Conservation (phyloP, 441 rosid species). For the Pelargonium citronellum region DNA sequence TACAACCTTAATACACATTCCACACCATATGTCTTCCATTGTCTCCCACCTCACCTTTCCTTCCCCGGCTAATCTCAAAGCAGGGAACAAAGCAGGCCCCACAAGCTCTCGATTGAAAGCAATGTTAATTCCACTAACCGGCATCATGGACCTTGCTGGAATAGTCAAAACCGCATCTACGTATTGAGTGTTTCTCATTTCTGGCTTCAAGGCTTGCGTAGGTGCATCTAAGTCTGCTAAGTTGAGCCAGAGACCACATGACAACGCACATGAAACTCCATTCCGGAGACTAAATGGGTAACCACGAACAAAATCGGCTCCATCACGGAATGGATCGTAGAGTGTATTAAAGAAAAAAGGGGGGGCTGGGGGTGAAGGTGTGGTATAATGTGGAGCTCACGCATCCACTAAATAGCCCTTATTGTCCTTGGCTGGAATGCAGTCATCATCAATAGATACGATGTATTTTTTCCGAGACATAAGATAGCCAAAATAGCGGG, state of each 20-base stretch:
- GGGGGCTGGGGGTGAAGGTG: conserved; percentile 77
- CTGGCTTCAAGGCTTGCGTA: conserved; percentile 87
- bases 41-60: conserved; percentile 95
- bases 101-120: conserved; percentile 68
- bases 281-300: conserved; percentile 87
- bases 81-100: conserved; percentile 79
- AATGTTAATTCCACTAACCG: conserved; percentile 83
- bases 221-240: conserved; percentile 92
- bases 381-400: conserved; percentile 65
- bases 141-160: conserved; percentile 57
- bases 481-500: conserved; percentile 88
- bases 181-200: conserved; percentile 54
- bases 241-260: conserved; percentile 95
- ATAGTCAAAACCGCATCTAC: conserved; percentile 88
- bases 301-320: conserved; percentile 94
- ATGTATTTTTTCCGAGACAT: conserved; percentile 71
- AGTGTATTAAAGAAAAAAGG: conserved; percentile 93
- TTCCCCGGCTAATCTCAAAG: conserved; percentile 67
- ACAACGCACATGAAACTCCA: conserved; percentile 74
- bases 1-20: conserved; percentile 79
- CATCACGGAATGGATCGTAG: conserved; percentile 73
- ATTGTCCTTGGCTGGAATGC: conserved; percentile 70
- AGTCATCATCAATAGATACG: conserved; percentile 77
- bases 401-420: conserved; percentile 63
- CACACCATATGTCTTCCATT: conserved; percentile 88